Percentiles rank a stretch among this genome's conserved stretches.
Conservation (phyloP, 2,329 filamentous ascomycete genomes). For the Aspergillus aculeatus region DNA sequence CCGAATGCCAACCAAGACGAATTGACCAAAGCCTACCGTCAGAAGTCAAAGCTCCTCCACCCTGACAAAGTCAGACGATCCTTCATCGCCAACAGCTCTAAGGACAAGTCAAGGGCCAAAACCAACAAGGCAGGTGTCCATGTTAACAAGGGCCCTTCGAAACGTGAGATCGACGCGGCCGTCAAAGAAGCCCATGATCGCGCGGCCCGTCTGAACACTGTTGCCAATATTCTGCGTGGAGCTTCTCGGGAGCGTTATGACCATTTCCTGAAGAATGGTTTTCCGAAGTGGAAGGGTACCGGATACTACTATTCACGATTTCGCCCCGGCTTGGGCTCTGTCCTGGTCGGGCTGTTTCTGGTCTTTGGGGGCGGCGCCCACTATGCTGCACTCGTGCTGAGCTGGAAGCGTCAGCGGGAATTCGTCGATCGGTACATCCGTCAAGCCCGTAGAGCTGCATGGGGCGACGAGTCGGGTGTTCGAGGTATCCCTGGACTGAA, state of each 20-base stretch:
- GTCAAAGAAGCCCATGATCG: conserved; percentile 78
- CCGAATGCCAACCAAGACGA: conserved; percentile 76
- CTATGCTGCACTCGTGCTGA: conserved; percentile 80
- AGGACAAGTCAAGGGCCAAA: conserved; percentile 51
- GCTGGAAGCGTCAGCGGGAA: conserved; percentile 84
- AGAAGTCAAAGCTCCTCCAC: conserved; percentile 78
- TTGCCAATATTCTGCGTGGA: conserved; percentile 82
- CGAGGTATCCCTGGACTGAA: conserved; percentile 67
- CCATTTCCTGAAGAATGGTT: conserved; percentile 88
- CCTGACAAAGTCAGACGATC: conserved; percentile 93
- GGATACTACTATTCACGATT: conserved; percentile 98
- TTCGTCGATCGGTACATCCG: conserved; percentile 91
- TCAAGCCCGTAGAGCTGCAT: conserved; percentile 82
- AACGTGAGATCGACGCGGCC: conserved; percentile 73
- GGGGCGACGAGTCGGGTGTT: conserved; percentile 75
- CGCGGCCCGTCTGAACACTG: conserved; percentile 79
- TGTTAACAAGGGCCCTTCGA: conserved; percentile 68
- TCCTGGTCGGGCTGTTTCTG: conserved; percentile 77
- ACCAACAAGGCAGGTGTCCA: conserved; percentile 61
- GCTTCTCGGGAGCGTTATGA: conserved; percentile 84
- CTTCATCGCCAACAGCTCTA: conserved; percentile 69
- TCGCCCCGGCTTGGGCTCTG: conserved; percentile 83
- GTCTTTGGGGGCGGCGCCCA: conserved; percentile 81
- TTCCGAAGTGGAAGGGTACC: conserved; percentile 94
- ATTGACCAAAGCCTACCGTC: conserved; percentile 90